phyloP scores from a whole-genome alignment of 768 basidiomycete species.

The Chiua virens region DNA sequence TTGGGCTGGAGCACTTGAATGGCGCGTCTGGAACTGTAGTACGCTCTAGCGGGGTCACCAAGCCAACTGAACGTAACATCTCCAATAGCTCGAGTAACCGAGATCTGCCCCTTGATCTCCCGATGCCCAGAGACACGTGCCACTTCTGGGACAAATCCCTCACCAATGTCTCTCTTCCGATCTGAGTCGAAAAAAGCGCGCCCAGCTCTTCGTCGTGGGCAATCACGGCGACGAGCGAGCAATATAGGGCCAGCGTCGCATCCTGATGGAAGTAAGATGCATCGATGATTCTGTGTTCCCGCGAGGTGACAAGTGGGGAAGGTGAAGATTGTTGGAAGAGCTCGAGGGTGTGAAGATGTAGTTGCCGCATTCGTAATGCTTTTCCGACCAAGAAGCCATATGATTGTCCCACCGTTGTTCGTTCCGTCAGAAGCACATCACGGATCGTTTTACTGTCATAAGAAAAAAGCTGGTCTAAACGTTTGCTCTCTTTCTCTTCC shows the following conservation, averaged over 20 bases:
- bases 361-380: constrained; percentile 57
- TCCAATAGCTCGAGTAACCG: constrained; percentile 64
- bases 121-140: constrained; percentile 53
- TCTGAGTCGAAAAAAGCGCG: constrained; percentile 47
- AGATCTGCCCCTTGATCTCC: constrained; percentile 55
- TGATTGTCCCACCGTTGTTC: constrained; percentile 65
- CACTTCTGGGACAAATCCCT: constrained; percentile 53
- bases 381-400: constrained; percentile 77
- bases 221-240: constrained; percentile 59
- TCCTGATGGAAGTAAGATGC: constrained; percentile 63
- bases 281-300: constrained; percentile 55
- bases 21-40: constrained; percentile 42
- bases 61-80: constrained; percentile 53
- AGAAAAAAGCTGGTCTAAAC: constrained; percentile 54
- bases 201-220: constrained; percentile 57
- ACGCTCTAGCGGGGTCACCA: constrained; percentile 57
- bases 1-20: constrained; percentile 45
- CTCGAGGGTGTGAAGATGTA: constrained; percentile 57
- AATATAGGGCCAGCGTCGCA: constrained; percentile 64
- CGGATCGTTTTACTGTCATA: constrained; percentile 55
- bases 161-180: constrained; percentile 50
- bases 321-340: constrained; percentile 42
- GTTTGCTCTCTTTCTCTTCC: constrained; percentile 40
- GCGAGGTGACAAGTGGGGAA: constrained; percentile 50
- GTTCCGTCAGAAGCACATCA: constrained; percentile 66